A percentile compares a stretch with the other conserved stretches of the same genome.
Evolutionary conservation across 345 rosid genomes (phyloP).

Genomic region (Hibiscus syriacus): DNA sequence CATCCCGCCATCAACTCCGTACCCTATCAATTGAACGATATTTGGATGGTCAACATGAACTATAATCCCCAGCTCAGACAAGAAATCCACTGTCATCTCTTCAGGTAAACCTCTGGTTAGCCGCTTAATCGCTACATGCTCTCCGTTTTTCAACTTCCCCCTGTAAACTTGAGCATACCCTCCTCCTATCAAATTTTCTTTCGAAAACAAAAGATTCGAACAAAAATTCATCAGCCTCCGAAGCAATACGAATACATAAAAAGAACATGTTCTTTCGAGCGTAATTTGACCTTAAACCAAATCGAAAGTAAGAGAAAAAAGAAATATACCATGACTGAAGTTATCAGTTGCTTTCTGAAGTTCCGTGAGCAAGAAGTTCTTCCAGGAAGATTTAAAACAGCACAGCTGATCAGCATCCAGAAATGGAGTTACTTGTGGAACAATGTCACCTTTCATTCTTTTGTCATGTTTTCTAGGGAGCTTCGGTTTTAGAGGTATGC

Average conservation of each 20-base stretch:
- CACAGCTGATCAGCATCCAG: slow-evolving; percentile 44
- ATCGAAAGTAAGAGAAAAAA: not conserved
- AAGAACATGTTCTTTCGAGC: not conserved
- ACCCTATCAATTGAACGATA: slow-evolving; percentile 76
- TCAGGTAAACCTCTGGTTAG: slow-evolving; percentile 71
- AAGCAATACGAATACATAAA: not conserved
- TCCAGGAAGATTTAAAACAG: slow-evolving; percentile 67
- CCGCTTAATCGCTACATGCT: slow-evolving; percentile 66
- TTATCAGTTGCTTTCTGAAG: slow-evolving; percentile 57
- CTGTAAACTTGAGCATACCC: slow-evolving; percentile 86
- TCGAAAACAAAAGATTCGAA: not conserved
- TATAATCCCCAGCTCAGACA: slow-evolving; percentile 87
- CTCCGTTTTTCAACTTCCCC: slow-evolving; percentile 56
- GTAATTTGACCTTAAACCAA: not conserved
- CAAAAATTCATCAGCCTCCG: slow-evolving; percentile 2
- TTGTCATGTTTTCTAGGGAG: slow-evolving; percentile 26
- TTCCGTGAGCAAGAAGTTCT: slow-evolving; percentile 57
- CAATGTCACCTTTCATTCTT: slow-evolving; percentile 46
- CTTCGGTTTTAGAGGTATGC: slow-evolving; percentile 49
- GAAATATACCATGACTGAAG: slow-evolving; percentile 58
- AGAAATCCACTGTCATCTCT: slow-evolving; percentile 78
- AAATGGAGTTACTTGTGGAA: slow-evolving; percentile 20
- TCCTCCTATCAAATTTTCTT: slow-evolving; percentile 86
- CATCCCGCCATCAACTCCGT: slow-evolving; percentile 95
- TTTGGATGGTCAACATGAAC: slow-evolving; percentile 90